Evolutionary conservation across 2,329 filamentous ascomycete species (phyloP), one percentile per base, ranked within the genome.

Genomic region (Verticillium zaregamsianum): DNA sequence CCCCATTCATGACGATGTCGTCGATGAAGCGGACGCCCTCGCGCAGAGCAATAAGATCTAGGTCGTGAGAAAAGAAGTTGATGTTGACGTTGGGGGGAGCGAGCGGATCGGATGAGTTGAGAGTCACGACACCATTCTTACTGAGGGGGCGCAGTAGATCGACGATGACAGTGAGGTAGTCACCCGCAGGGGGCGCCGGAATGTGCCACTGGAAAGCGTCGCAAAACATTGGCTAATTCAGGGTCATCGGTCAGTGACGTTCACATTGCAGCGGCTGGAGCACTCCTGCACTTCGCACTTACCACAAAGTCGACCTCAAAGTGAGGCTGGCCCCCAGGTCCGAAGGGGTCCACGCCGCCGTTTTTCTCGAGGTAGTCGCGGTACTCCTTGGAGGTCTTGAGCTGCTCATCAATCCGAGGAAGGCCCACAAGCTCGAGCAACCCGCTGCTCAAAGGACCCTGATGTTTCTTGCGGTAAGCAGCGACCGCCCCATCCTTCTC

Each of bases 281-380:
- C 37, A 39, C 15, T n/a, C 5, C 1, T 39, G 12, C 14, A 2
- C 15, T 39, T 39, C 12, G 11, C 3, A 57, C 61, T 37, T 40
- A 63, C 75, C 12, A 89, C 81, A 66, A 88, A 88, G 72, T 88
- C 85, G 37, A 86, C 77, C 72, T 87, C 84, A 65, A 87, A 86
- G 65, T 87, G 84, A 31, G 85, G 84, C 70, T 87, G 83, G 7
- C 82, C 84, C 3, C 72, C 76, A 0, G 84, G 84, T 2, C 79
- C 79, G 67, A 86, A 86, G 2, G 84, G 84, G 60, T 87, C 84
- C 0, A 72, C 66, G 0, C 75, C 76, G 12, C 75, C 78, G 64
- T 80, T 80, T 23, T 72, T 73, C 15, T 71, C 70, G 64, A 80
- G 79, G 25, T 72, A 71, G 56, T 71, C 66, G 9, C 71, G 70